Evolutionary conservation across 169 alveolate species (phyloP).

Genomic region (Plasmodium ovale): DNA sequence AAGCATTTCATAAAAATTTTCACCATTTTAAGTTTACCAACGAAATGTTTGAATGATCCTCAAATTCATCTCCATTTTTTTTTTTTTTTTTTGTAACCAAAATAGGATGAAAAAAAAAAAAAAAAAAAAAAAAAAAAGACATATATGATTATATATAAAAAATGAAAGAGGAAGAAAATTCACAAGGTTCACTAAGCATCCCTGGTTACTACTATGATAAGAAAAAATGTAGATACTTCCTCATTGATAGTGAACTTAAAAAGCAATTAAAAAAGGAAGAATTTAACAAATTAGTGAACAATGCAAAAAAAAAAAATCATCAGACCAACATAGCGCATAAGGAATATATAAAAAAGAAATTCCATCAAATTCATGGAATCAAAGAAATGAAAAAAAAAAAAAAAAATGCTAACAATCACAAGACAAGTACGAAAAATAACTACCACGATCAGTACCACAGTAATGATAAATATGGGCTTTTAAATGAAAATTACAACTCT

Average conservation of each 20-base stretch:
- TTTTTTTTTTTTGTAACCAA: too few species aligned
- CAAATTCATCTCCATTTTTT: too few species aligned
- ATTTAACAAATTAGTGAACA: slow-evolving; percentile 44
- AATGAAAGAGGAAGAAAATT: slow-evolving; percentile 28
- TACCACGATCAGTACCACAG: too few species aligned
- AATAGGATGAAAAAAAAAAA: too few species aligned
- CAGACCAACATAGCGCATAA: slow-evolving; percentile 38
- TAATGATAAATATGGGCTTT: slow-evolving; percentile 5
- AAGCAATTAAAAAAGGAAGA: slow-evolving; percentile 55
- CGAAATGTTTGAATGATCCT: too few species aligned
- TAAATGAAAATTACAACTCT: slow-evolving; percentile 4
- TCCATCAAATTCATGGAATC: slow-evolving; percentile 72
- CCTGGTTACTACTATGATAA: slow-evolving; percentile 72
- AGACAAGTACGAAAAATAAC: slow-evolving; percentile 37
- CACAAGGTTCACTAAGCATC: slow-evolving; percentile 14
- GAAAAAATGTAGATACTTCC: slow-evolving; percentile 61
- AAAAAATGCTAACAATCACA: slow-evolving; percentile 26
- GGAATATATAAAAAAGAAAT: slow-evolving; percentile 37
- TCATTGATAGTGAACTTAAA: slow-evolving; percentile 73
- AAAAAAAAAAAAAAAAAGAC: slow-evolving; percentile 13
- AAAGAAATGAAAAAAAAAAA: slow-evolving; percentile 76
- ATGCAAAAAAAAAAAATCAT: slow-evolving; percentile 77
- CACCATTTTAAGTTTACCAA: too few species aligned
- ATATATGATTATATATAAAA: background rate
- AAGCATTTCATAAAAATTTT: too few species aligned